Conservation (phyloP, 2,329 filamentous ascomycete species). For the Dothiorella sarmentorum region DNA sequence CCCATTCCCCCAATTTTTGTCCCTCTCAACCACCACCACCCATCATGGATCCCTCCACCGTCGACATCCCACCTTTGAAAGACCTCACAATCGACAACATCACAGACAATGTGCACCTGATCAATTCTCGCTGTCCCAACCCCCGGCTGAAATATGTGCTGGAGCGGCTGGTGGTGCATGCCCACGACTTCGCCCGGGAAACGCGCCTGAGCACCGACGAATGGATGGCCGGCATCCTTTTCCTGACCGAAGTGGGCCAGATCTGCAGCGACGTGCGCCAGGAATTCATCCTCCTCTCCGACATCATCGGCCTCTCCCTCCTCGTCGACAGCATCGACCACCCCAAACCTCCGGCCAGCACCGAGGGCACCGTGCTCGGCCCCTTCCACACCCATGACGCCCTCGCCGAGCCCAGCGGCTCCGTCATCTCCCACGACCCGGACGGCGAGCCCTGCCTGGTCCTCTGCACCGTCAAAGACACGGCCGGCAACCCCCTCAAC, state of each 20-base stretch:
- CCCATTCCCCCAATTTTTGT: background rate
- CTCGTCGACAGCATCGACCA: slow-evolving; percentile 81
- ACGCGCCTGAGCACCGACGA: slow-evolving; percentile 71
- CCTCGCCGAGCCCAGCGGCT: slow-evolving; percentile 54
- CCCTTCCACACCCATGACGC: slow-evolving; percentile 84
- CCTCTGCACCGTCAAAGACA: slow-evolving; percentile 68
- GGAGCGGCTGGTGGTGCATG: slow-evolving; percentile 68
- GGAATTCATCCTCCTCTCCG: slow-evolving; percentile 80
- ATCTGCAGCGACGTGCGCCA: slow-evolving; percentile 72
- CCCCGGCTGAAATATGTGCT: slow-evolving; percentile 68
- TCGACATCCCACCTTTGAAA: slow-evolving; percentile 55
- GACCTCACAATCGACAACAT: slow-evolving; percentile 78
- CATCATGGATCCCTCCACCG: slow-evolving; percentile 43
- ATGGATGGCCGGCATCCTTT: slow-evolving; percentile 72
- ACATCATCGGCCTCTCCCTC: slow-evolving; percentile 74
- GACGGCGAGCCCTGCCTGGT: slow-evolving; percentile 68
- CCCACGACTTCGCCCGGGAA: slow-evolving; percentile 80
- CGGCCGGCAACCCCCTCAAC: slow-evolving; percentile 57
- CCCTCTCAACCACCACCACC: background rate
- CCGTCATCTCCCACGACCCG: slow-evolving; percentile 64
- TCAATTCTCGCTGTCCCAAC: slow-evolving; percentile 68
- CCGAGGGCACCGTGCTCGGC: slow-evolving; percentile 76
- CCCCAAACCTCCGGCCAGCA: slow-evolving; percentile 66
- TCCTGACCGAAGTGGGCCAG: slow-evolving; percentile 69
- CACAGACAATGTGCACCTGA: slow-evolving; percentile 69